These are phyloP conservation scores for Dipodascus albidus DNA, from an alignment of 805 yeast species.

Conservation along the genomic window DNA sequence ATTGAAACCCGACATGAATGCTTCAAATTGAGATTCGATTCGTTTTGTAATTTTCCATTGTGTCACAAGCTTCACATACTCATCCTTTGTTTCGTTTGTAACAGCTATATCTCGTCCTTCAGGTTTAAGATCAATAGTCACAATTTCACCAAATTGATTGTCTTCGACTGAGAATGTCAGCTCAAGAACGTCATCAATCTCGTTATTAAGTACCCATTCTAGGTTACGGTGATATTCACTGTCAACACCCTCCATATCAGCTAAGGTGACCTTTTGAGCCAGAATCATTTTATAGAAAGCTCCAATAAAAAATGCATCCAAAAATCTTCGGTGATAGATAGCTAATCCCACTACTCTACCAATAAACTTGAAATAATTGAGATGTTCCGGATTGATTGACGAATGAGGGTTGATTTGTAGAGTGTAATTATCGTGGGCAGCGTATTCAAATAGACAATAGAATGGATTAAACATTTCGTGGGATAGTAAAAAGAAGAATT, in stretches of 20 bases:
- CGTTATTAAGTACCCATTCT: conserved; percentile 93
- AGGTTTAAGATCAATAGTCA: conserved; percentile 80
- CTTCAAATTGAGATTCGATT: conserved; percentile 91
- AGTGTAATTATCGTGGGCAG: conserved; percentile 96
- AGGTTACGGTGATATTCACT: conserved; percentile 91
- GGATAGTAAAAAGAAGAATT: conserved; percentile 88
- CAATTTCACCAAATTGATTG: conserved; percentile 89
- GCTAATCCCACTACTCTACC: conserved; percentile 98
- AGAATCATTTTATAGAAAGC: conserved; percentile 97
- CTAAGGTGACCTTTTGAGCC: conserved; percentile 84
- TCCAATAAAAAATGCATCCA: conserved; percentile 97
- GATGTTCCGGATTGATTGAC: conserved; percentile 93
- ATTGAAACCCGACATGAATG: conserved; percentile 94
- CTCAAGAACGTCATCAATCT: conserved; percentile 77
- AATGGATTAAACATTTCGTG: conserved; percentile 99
- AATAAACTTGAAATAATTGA: conserved; percentile 94
- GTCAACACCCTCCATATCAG: conserved; percentile 98
- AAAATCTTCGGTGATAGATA: conserved; percentile 93
- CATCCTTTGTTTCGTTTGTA: conserved; percentile 88
- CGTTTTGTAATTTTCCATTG: conserved; percentile 94
- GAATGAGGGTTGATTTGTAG: conserved; percentile 96
- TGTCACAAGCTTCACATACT: conserved; percentile 86
- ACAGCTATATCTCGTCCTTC: conserved; percentile 84
- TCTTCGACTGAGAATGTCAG: conserved; percentile 78
- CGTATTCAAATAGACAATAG: conserved; percentile 92